Evolutionary conservation across 768 basidiomycete genomes (phyloP).

Genomic region (Cubamyces lactineus): DNA sequence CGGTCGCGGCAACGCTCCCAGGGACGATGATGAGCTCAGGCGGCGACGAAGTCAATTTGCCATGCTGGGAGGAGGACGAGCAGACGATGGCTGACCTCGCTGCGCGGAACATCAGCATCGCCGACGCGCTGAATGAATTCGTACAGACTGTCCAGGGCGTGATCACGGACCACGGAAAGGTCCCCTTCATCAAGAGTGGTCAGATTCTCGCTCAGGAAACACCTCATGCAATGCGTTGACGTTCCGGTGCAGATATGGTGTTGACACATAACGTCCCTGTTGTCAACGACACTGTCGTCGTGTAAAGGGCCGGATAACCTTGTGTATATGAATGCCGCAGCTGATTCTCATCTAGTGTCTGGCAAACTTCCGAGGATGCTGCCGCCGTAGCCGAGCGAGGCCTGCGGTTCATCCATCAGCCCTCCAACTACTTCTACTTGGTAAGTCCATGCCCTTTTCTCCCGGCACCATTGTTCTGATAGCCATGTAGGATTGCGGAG

Average conservation of each 20-base stretch:
- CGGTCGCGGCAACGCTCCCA: constrained; percentile 55
- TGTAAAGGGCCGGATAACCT: constrained; percentile 42
- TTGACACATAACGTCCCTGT: constrained; percentile 41
- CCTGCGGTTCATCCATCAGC: constrained; percentile 63
- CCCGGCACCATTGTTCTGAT: neutral
- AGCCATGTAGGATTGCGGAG: constrained; percentile 60
- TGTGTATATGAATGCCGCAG: neutral
- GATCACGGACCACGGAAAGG: constrained; percentile 62
- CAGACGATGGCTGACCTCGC: constrained; percentile 59
- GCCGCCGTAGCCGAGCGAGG: constrained; percentile 60
- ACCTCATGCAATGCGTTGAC: no score
- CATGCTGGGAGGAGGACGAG: constrained; percentile 66
- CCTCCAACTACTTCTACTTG: constrained; percentile 80
- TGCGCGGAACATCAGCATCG: constrained; percentile 54
- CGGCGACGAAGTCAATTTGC: constrained; percentile 77
- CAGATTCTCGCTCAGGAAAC: constrained; percentile 13
- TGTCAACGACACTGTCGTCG: constrained; percentile 48
- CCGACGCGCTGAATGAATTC: constrained; percentile 67
- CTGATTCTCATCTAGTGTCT: constrained; percentile 49
- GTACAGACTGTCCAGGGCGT: constrained; percentile 60
- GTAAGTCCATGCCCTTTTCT: constrained; percentile 32
- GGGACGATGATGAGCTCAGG: constrained; percentile 76
- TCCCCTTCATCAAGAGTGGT: constrained; percentile 85
- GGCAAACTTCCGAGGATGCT: constrained; percentile 70
- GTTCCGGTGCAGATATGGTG: constrained; percentile 36